Evolutionary conservation across 2,329 filamentous ascomycete genomes (phyloP).

Genomic region (Hymenoscyphus salicellus): DNA sequence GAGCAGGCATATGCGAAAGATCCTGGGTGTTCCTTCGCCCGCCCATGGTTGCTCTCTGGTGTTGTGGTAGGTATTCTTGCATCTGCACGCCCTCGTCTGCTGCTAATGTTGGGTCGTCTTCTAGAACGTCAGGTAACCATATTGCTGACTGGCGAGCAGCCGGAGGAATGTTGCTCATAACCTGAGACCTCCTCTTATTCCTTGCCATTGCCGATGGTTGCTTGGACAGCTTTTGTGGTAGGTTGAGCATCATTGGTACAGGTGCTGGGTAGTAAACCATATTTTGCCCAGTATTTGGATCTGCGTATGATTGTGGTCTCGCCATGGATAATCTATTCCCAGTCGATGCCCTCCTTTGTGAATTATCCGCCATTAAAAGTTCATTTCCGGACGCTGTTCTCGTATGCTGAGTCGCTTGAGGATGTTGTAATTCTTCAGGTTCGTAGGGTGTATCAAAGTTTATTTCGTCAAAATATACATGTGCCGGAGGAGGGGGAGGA

Average conservation of each 20-base stretch:
- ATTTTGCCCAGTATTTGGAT: constrained; percentile 65
- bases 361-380: constrained; percentile 9
- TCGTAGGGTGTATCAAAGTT: constrained; percentile 2
- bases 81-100: constrained; percentile 28
- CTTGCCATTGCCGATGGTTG: constrained; percentile 61
- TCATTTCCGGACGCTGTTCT: constrained; percentile 12
- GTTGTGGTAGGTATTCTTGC: constrained; percentile 35
- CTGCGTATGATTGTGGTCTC: constrained; percentile 57
- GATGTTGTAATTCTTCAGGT: neutral
- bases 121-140: constrained; percentile 37
- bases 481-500: constrained; percentile 1
- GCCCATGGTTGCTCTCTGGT: constrained; percentile 35
- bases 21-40: constrained; percentile 34
- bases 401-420: neutral
- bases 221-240: constrained; percentile 83
- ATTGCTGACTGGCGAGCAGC: constrained; percentile 41
- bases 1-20: constrained; percentile 66
- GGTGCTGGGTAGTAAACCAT: constrained; percentile 97
- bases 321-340: constrained; percentile 23
- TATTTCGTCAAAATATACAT: neutral
- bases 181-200: constrained; percentile 70
- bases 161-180: constrained; percentile 61
- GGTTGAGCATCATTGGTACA: constrained; percentile 87
- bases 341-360: constrained; percentile 19
- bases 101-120: constrained; percentile 23